Conservation (phyloP, 2,329 filamentous ascomycete genomes). For the Hymenoscyphus fraxineus region DNA sequence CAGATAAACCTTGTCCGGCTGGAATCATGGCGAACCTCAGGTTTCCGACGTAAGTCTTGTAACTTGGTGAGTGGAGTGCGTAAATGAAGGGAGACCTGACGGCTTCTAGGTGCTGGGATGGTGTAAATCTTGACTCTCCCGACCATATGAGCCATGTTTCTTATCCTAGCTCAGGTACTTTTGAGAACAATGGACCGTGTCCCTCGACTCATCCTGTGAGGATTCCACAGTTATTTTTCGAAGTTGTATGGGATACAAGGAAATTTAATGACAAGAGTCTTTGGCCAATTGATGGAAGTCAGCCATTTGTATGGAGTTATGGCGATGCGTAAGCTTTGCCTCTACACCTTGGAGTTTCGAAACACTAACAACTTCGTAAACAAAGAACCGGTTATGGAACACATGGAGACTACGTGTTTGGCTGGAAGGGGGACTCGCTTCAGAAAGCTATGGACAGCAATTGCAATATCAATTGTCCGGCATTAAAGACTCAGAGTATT, state of each 20-base stretch:
- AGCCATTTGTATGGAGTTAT: conserved; percentile 41
- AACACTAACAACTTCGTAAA: neutral
- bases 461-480: conserved; percentile 11
- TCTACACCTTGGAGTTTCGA: conserved; percentile 20
- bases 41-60: conserved; percentile 48
- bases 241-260: conserved; percentile 45
- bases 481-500: neutral
- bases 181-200: conserved; percentile 11
- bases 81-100: neutral
- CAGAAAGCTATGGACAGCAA: conserved; percentile 46
- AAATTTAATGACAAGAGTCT: conserved; percentile 40
- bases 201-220: conserved; percentile 40
- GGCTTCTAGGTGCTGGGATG: conserved; percentile 17
- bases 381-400: conserved; percentile 41
- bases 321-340: conserved; percentile 40
- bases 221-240: conserved; percentile 47
- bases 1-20: conserved; percentile 33
- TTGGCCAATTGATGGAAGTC: conserved; percentile 43
- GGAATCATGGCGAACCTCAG: conserved; percentile 50
- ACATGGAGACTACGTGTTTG: conserved; percentile 50
- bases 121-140: conserved; percentile 14
- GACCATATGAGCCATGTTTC: conserved; percentile 19
- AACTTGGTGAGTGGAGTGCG: conserved; percentile 24
- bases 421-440: conserved; percentile 46
- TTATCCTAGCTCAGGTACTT: conserved; percentile 24